These are phyloP conservation scores for Spiraea crenata DNA, from an alignment of 331 rosid species.

Conservation along the genomic window DNA sequence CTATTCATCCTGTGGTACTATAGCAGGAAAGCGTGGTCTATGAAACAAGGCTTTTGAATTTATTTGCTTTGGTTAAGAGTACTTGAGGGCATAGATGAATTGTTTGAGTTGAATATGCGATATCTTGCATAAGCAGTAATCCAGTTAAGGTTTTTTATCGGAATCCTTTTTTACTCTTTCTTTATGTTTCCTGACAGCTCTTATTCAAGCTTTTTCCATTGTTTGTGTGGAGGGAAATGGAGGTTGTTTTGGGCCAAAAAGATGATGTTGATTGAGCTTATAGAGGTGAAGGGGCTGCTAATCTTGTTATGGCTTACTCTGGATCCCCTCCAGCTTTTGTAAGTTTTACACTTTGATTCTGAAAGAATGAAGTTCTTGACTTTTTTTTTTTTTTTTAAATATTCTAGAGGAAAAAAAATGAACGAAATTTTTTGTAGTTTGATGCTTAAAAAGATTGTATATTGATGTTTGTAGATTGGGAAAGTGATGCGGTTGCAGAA, in stretches of 20 bases:
- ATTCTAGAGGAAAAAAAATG: too few relatives aligned
- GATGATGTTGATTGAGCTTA: constrained; percentile 71
- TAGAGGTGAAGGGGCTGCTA: constrained; percentile 97
- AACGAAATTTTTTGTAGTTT: not conserved
- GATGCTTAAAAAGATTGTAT: not conserved
- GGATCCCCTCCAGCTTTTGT: constrained; percentile 69
- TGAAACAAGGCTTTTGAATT: not conserved
- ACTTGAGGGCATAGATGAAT: not conserved
- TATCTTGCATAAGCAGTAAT: not conserved
- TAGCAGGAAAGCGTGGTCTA: not conserved
- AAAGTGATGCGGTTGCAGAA: constrained; percentile 86
- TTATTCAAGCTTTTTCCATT: not conserved
- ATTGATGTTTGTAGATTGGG: constrained; percentile 50
- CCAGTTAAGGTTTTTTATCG: not conserved
- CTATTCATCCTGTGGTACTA: not conserved
- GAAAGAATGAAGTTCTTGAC: not conserved
- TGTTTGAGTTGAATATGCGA: not conserved
- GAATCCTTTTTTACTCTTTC: not conserved
- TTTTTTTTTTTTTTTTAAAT: not conserved
- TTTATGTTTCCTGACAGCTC: not conserved
- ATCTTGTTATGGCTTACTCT: constrained; percentile 76
- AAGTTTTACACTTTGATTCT: constrained; percentile 21
- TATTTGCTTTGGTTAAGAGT: not conserved
- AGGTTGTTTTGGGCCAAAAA: constrained; percentile 35
- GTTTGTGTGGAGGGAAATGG: constrained; percentile 39